Base-by-base conservation (phyloP, 345 rosid genomes). In the Salix suchowensis region DNA sequence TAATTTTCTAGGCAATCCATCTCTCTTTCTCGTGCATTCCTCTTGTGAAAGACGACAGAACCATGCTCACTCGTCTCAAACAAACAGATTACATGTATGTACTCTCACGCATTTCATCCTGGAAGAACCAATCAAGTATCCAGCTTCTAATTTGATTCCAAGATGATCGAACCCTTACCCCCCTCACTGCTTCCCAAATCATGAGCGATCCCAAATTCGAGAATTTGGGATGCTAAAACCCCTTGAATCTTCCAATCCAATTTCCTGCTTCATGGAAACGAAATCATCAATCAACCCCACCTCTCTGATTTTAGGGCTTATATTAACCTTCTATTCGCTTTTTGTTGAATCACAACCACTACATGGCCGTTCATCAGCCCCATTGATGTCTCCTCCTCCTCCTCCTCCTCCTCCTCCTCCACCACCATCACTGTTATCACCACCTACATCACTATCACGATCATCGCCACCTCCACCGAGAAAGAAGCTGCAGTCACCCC, bases 331-430 rank as follows among this genome's bases (percentile, higher is more conserved):
- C 67, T 74, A 32, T 75, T 72, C 78, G 61, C 52, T 79, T 39
- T 36, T 72, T 32, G 80, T 75, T 16, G 79, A 85, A 44, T 88
- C 90, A 26, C 83, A 82, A 67, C 16, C 67, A 14, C 80, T 34
- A 58, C 15, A 19, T n/a, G 74, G 26, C 0, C 16, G 1, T 1
- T 62, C 65, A 1, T 48, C 71, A 1, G 55, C 78, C 0, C 79
- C 65, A 10, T 8, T 70, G 4, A 24, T 70, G 12, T 13, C 67
- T 4, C 44, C 76, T 1, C 46, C 68, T 1, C 24, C 24, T n/a
- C n/a, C n/a, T 24, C 24, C n/a, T n/a, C n/a, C 24, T 24, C 34
- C 74, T 1, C 40, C 75, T 0, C 54, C 75, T 0, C 30, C 75
- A 0, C 73, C 87, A 0, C 74, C 87, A 0, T 81, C 83, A 0